Percentiles rank a stretch among this genome's conserved stretches.
Conservation (phyloP, 768 basidiomycete genomes). For the Macrocybe gigantea region DNA sequence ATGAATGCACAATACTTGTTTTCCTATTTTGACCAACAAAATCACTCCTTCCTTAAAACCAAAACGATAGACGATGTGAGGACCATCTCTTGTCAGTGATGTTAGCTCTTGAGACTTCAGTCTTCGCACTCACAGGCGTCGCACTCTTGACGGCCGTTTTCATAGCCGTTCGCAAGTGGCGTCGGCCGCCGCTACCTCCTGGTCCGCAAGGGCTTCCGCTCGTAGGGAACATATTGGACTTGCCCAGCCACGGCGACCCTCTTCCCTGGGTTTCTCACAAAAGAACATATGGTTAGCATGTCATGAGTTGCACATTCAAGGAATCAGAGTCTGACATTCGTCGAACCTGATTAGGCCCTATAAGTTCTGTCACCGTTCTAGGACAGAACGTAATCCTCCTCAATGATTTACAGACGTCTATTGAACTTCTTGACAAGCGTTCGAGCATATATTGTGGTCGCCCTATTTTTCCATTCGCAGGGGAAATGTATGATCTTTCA, state of each 20-base stretch:
- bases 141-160: not conserved
- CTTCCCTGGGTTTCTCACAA: constrained; percentile 15
- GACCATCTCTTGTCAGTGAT: too few relatives aligned
- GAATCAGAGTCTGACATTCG: not conserved
- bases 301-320: not conserved
- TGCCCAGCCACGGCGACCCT: constrained; percentile 17
- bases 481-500: constrained; percentile 20
- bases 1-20: too few relatives aligned
- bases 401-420: constrained; percentile 16
- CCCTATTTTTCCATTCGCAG: constrained; percentile 27
- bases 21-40: too few relatives aligned
- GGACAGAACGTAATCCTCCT: constrained; percentile 20
- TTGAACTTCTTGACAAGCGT: constrained; percentile 33
- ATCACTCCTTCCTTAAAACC: too few relatives aligned
- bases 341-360: constrained; percentile 9
- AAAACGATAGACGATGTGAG: too few relatives aligned
- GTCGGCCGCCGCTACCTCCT: constrained; percentile 16
- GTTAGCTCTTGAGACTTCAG: too few relatives aligned
- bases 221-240: constrained; percentile 25
- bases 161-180: not conserved
- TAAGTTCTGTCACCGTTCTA: constrained; percentile 21
- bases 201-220: constrained; percentile 26
- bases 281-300: constrained; percentile 12
- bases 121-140: not conserved
- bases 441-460: constrained; percentile 24